A percentile compares a stretch with the other conserved stretches of the same genome.
Evolutionary conservation across 2,329 filamentous ascomycete species (phyloP).

Genomic region (Cercospora sp.): DNA sequence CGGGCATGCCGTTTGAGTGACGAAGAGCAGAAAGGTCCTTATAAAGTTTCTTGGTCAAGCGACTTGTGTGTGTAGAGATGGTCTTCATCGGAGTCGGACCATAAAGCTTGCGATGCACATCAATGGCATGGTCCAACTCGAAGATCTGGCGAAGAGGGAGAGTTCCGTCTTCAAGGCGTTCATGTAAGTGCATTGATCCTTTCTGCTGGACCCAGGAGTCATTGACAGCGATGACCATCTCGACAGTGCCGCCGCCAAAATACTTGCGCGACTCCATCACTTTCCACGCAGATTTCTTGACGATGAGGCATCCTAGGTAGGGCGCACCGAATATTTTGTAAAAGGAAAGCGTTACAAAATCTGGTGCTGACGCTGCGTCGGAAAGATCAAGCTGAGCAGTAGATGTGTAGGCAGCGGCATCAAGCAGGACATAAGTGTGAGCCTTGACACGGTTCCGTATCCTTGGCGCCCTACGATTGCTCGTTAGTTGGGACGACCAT

Average conservation of each 20-base stretch:
- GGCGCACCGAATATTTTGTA: conserved; percentile 98
- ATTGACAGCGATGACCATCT: conserved; percentile 72
- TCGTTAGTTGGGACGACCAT: conserved; percentile 1
- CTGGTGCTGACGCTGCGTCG: conserved; percentile 70
- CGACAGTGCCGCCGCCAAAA: conserved; percentile 91
- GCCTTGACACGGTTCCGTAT: conserved; percentile 43
- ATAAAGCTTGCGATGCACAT: conserved; percentile 68
- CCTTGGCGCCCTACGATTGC: conserved; percentile 34
- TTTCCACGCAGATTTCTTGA: conserved; percentile 67
- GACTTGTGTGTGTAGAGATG: conserved; percentile 69
- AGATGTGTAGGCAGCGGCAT: conserved; percentile 77
- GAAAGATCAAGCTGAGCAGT: conserved; percentile 74
- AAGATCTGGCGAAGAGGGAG: conserved; percentile 85
- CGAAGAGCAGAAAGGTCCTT: conserved; percentile 58
- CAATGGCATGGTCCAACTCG: conserved; percentile 72
- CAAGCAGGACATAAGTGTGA: conserved; percentile 66
- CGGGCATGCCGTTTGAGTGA: conserved; percentile 66
- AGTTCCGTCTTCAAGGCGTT: conserved; percentile 84
- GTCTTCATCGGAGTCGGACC: conserved; percentile 61
- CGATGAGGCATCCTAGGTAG: conserved; percentile 78
- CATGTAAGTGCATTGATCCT: conserved; percentile 64
- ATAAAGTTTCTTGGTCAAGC: conserved; percentile 61
- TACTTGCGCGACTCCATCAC: conserved; percentile 67
- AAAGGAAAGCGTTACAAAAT: conserved; percentile 83
- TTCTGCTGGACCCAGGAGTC: conserved; percentile 81